These are phyloP conservation scores for Populus alba DNA, from an alignment of 345 rosid species.

Conservation along the genomic window DNA sequence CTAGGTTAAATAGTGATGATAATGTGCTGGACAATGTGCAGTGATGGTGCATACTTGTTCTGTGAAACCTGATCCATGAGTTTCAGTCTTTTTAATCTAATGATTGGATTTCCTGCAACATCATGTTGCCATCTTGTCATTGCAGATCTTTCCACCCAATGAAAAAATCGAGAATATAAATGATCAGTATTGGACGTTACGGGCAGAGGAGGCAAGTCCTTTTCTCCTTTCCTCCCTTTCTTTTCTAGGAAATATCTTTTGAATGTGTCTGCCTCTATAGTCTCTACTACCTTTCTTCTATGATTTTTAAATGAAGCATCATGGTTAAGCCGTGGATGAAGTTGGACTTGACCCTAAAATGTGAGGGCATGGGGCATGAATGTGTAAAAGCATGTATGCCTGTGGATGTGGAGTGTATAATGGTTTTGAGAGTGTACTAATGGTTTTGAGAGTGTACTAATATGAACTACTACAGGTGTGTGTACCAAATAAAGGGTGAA, in stretches of 20 bases:
- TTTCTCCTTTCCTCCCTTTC: neutral
- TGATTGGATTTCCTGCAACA: neutral
- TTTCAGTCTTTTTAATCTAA: neutral
- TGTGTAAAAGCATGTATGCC: neutral
- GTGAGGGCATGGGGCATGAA: neutral
- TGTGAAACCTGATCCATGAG: neutral
- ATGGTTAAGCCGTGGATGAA: neutral
- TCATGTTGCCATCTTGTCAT: neutral
- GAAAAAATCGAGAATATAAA: slow-evolving; percentile 93
- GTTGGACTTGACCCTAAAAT: neutral
- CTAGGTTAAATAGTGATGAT: neutral
- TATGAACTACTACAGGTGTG: neutral
- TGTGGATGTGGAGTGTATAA: neutral
- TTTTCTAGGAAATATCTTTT: neutral
- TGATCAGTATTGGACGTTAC: slow-evolving; percentile 94
- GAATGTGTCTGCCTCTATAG: neutral
- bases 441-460: neutral
- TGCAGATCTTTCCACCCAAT: slow-evolving; percentile 78
- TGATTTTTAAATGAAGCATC: neutral
- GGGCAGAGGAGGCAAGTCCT: slow-evolving; percentile 86
- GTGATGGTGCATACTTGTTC: neutral
- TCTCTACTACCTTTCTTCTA: neutral
- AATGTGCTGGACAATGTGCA: neutral
- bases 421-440: neutral
- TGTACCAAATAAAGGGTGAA: no score